Percentiles rank a stretch among this genome's conserved stretches.
Conservation (phyloP, 208 protist genomes). For the Strigomonas culicis region DNA sequence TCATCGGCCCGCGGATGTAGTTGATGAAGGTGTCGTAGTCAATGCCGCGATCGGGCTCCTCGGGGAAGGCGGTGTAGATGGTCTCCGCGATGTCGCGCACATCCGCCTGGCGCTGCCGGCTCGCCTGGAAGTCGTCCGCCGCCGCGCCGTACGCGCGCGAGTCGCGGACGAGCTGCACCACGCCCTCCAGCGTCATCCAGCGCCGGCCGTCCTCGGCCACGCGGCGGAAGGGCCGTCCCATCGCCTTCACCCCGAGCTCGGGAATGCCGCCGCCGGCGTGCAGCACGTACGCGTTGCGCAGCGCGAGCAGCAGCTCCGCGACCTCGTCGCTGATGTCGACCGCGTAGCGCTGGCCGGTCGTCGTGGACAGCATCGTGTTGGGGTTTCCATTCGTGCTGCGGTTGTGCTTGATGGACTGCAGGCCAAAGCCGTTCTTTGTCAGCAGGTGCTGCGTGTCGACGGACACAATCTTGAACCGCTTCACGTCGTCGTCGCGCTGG, state of each 20-base stretch:
- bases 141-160: slow-evolving; percentile 47
- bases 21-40: slow-evolving; percentile 90
- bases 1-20: slow-evolving; percentile 85
- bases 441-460: slow-evolving; percentile 68
- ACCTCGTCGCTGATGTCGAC: slow-evolving; percentile 16
- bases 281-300: slow-evolving; percentile 80
- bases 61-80: slow-evolving; percentile 72
- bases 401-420: slow-evolving; percentile 7
- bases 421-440: slow-evolving; percentile 15
- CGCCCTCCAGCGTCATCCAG: slow-evolving; percentile 72
- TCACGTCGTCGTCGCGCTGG: slow-evolving; percentile 73
- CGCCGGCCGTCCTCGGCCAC: slow-evolving; percentile 71
- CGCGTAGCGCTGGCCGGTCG: slow-evolving; percentile 28
- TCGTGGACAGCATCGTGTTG: slow-evolving; percentile 41
- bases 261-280: slow-evolving; percentile 77
- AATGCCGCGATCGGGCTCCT: slow-evolving; percentile 37
- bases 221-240: slow-evolving; percentile 79
- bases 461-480: slow-evolving; percentile 79
- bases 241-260: slow-evolving; percentile 90
- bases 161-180: slow-evolving; percentile 65
- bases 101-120: slow-evolving; percentile 35
- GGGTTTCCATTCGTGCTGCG: slow-evolving; percentile 27
- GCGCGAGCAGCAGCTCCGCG: slow-evolving; percentile 24
- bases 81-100: slow-evolving; percentile 32
- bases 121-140: slow-evolving; percentile 13